Evolutionary conservation across 1,284 basidiomycete genomes (phyloP).

Genomic region (Irpex sp.): DNA sequence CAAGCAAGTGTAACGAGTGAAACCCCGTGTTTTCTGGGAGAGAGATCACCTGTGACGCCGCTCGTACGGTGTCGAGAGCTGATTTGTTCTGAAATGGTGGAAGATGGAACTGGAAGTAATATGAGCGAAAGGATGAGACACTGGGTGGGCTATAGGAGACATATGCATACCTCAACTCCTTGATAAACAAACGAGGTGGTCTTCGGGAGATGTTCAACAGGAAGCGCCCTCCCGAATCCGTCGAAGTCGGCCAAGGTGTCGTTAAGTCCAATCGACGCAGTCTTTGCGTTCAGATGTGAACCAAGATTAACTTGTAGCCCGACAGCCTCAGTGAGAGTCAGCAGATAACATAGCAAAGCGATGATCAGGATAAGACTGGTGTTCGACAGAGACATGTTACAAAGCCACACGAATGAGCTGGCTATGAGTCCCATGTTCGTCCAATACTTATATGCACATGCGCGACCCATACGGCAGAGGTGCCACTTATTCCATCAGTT

Average conservation of each 20-base stretch:
- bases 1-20: conserved; percentile 15
- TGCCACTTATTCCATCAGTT: not conserved
- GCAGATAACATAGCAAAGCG: not conserved
- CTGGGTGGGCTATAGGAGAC: not conserved
- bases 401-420: not conserved
- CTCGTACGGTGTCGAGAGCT: conserved; percentile 11
- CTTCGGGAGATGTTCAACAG: conserved; percentile 12
- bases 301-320: conserved; percentile 10
- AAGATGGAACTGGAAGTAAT: conserved; percentile 9
- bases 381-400: not conserved
- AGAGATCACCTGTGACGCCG: conserved; percentile 10
- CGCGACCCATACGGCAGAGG: not conserved
- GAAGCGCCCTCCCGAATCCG: conserved; percentile 14
- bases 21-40: conserved; percentile 1
- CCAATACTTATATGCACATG: not conserved
- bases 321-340: not conserved
- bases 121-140: not conserved
- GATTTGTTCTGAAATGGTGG: conserved; percentile 14
- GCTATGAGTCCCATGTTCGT: not conserved
- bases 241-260: conserved; percentile 16
- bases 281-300: conserved; percentile 13
- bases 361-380: not conserved
- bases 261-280: conserved; percentile 12
- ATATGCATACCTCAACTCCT: conserved; percentile 14
- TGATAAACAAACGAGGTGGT: conserved; percentile 8